phyloP scores from a whole-genome alignment of 1,284 basidiomycete species.

The Hypsizygus ulmarius region DNA sequence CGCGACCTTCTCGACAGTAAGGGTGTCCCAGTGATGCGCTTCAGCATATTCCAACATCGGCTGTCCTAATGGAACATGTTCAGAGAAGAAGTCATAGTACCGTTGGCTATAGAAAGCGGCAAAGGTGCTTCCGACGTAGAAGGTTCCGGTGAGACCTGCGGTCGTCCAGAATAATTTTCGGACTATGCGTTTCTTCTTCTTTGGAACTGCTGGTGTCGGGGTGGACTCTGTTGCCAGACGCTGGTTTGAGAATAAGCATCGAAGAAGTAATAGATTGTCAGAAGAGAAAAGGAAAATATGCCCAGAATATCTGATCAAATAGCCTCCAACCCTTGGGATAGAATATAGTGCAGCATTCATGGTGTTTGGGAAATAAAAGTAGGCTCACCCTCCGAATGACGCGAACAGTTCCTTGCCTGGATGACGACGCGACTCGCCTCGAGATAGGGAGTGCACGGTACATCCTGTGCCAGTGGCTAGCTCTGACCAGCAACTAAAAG shows the following conservation, averaged over 20 bases:
- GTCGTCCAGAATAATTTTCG: conserved; percentile 60
- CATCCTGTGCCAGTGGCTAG: conserved; percentile 38
- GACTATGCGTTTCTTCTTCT: conserved; percentile 54
- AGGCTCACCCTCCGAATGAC: conserved; percentile 53
- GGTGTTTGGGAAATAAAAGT: background rate
- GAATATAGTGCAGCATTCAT: background rate
- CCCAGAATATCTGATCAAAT: background rate
- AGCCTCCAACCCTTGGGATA: background rate
- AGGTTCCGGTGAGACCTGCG: conserved; percentile 60
- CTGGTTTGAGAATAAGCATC: conserved; percentile 31
- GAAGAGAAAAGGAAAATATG: background rate
- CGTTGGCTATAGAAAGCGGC: conserved; percentile 68
- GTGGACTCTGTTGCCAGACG: conserved; percentile 55
- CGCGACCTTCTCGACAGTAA: conserved; percentile 59
- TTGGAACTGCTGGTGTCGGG: conserved; percentile 30
- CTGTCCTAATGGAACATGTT: conserved; percentile 76
- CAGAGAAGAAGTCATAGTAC: conserved; percentile 81
- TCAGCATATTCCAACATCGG: conserved; percentile 80
- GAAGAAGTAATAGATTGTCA: background rate
- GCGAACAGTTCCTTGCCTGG: conserved; percentile 45
- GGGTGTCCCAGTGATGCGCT: conserved; percentile 71
- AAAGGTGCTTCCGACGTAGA: conserved; percentile 79
- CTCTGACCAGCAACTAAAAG: conserved; percentile 15
- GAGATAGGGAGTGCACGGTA: conserved; percentile 57
- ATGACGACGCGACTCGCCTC: conserved; percentile 46